phyloP scores from a whole-genome alignment of 257 asterid genomes.

The Mitragyna speciosa region DNA sequence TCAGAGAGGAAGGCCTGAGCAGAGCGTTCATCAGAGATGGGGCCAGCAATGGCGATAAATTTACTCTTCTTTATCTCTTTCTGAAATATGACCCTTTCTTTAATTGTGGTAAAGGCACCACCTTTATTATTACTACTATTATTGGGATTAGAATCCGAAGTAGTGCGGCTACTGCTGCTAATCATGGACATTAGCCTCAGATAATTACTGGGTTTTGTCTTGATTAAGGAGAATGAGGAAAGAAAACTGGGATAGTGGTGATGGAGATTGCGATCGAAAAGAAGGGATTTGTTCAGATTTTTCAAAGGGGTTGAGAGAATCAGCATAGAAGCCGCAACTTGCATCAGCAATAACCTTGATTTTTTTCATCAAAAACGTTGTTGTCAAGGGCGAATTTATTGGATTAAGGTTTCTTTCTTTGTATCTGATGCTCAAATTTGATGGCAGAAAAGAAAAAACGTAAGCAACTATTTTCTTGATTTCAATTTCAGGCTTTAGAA shows the following conservation, averaged over 20 bases:
- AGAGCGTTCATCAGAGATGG: slow-evolving; percentile 65
- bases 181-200: slow-evolving; percentile 38
- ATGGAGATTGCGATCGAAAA: slow-evolving; percentile 14
- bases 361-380: neutral
- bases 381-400: neutral
- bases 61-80: slow-evolving; percentile 82
- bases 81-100: slow-evolving; percentile 57
- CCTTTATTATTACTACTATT: slow-evolving; percentile 9
- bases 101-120: slow-evolving; percentile 66
- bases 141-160: neutral
- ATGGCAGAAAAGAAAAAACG: neutral
- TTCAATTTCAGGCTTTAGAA: too few species aligned
- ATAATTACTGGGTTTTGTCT: slow-evolving; percentile 8
- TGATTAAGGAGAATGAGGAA: neutral
- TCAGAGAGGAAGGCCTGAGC: slow-evolving; percentile 70
- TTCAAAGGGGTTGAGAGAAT: slow-evolving; percentile 19
- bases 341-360: neutral
- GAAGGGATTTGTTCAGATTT: slow-evolving; percentile 19
- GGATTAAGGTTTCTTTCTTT: neutral
- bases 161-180: slow-evolving; percentile 17
- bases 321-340: slow-evolving; percentile 1
- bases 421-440: neutral
- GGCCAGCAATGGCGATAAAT: slow-evolving; percentile 83
- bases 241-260: slow-evolving; percentile 5
- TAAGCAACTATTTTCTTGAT: neutral